Base-by-base conservation (phyloP, 352 stramenopile species). In the Globisporangium acanthophoron region DNA sequence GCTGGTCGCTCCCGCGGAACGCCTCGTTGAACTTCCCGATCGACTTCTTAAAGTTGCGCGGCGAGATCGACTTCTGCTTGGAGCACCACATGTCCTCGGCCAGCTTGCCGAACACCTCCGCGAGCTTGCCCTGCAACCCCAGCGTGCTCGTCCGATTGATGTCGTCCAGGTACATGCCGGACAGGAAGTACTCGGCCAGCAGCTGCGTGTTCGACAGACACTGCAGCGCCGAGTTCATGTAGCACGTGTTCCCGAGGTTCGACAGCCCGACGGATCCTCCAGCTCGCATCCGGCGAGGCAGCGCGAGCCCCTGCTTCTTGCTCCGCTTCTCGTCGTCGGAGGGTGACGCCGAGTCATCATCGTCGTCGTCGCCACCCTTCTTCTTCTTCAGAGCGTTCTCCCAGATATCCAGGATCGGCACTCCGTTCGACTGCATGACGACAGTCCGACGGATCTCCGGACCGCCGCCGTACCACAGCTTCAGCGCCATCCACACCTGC, bases 101-200 rank as follows among this genome's bases (percentile, higher is more conserved):
- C 6, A 99, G 74, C 39, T 97, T 89, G n/a, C 87, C 96, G 67
- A 98, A 99, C 0, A 96, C 85, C 50, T 92, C 87, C 1, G 94
- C 96, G 18, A 99, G 69, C 71, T 96, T 91, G 8, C 97, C 97
- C 58, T 97, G 90, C 29, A 96, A 87, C 11, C 97, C 97, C 11
- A 99, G 74, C 20, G 97, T 97, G 66, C 98, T 99, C 20, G 93
- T 93, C 39, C 89, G 83, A 62, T 99, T 99, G 37, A 99, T 77
- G 65, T 98, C 87, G 51, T 90, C 80, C 48, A 95, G 67, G 58
- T 95, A 95, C 86, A 94, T 95, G 31, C 86, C 82, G 6, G 80
- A 96, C 6, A 99, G 63, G 69, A 99, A 99, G 66, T 99, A 99
- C 46, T 97, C 85, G 13, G 90, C 80, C 21, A 99, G 69, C 37